Conservation (phyloP, 805 yeast species). For the Metschnikowia kunwiensis region DNA sequence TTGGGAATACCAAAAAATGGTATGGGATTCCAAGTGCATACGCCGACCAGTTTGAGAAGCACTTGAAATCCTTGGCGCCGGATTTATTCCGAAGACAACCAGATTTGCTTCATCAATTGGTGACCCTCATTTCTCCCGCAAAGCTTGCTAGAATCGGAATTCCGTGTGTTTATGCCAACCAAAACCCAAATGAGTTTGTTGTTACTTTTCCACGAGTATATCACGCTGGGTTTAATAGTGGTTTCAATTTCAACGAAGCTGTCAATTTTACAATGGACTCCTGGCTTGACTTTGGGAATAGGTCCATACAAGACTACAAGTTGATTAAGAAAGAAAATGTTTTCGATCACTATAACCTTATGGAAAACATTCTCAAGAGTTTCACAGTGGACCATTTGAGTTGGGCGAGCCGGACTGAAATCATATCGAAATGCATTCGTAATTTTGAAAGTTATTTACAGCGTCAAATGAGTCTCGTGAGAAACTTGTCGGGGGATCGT, state of each 20-base stretch:
- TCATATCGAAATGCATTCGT: slow-evolving; percentile 23
- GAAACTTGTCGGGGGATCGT: slow-evolving; percentile 21
- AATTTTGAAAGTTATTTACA: slow-evolving; percentile 27
- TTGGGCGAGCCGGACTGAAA: slow-evolving; percentile 10
- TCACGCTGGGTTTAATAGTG: slow-evolving; percentile 46
- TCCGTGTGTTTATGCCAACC: slow-evolving; percentile 55
- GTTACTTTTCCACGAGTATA: slow-evolving; percentile 44
- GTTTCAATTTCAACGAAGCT: slow-evolving; percentile 46
- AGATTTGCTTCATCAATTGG: slow-evolving; percentile 81
- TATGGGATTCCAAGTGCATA: slow-evolving; percentile 77
- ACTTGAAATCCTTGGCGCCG: slow-evolving; percentile 66
- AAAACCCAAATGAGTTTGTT: slow-evolving; percentile 57
- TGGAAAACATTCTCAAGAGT: slow-evolving; percentile 43
- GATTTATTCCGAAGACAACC: slow-evolving; percentile 83
- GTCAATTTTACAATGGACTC: slow-evolving; percentile 61
- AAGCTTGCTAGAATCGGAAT: slow-evolving; percentile 45
- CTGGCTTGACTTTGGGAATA: slow-evolving; percentile 67
- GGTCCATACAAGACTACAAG: slow-evolving; percentile 25
- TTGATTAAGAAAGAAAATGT: slow-evolving; percentile 41
- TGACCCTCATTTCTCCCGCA: slow-evolving; percentile 74
- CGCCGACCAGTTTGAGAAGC: slow-evolving; percentile 61
- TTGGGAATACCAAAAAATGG: slow-evolving; percentile 90
- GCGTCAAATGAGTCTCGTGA: slow-evolving; percentile 21
- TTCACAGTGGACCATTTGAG: slow-evolving; percentile 12
- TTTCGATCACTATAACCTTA: slow-evolving; percentile 51